Percentiles rank a stretch among this genome's conserved stretches.
Evolutionary conservation across 1,284 basidiomycete species (phyloP).

Genomic region (Grifola frondosa): DNA sequence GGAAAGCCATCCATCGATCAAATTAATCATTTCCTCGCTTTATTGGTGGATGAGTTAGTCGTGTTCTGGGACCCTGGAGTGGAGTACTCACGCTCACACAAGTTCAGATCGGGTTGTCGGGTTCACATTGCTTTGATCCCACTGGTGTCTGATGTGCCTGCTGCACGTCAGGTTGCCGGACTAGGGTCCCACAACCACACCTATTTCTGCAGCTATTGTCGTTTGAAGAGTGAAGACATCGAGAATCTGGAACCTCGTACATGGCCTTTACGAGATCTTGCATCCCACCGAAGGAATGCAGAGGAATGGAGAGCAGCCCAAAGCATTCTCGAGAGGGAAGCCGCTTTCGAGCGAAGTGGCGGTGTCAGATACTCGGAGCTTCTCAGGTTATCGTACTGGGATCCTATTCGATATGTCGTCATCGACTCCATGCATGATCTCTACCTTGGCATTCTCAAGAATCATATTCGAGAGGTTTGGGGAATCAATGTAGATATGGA

Average conservation of each 20-base stretch:
- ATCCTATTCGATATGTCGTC: conserved; percentile 30
- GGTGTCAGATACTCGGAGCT: conserved; percentile 28
- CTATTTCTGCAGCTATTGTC: conserved; percentile 36
- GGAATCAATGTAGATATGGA: conserved; percentile 22
- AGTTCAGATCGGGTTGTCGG: conserved; percentile 25
- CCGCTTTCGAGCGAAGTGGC: conserved; percentile 3
- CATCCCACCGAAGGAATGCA: conserved; percentile 14
- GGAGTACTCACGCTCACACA: conserved; percentile 27
- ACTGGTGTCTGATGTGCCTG: conserved; percentile 36
- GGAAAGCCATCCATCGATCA: conserved; percentile 32
- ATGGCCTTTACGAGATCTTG: conserved; percentile 26
- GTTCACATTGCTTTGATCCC: conserved; percentile 26
- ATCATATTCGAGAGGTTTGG: conserved; percentile 28
- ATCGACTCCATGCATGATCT: conserved; percentile 39
- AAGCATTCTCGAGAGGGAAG: background rate
- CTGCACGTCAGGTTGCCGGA: conserved; percentile 34
- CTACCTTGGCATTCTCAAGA: conserved; percentile 27
- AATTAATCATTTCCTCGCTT: conserved; percentile 35
- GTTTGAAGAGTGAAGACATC: conserved; percentile 27
- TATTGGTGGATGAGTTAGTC: conserved; percentile 35
- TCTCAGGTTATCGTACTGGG: conserved; percentile 35
- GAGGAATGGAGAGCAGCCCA: conserved; percentile 23
- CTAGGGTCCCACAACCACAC: conserved; percentile 25
- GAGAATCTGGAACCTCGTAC: conserved; percentile 20
- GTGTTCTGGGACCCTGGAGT: conserved; percentile 33